Evolutionary conservation across 2,329 filamentous ascomycete species (phyloP).

Genomic region (Capronia americana): DNA sequence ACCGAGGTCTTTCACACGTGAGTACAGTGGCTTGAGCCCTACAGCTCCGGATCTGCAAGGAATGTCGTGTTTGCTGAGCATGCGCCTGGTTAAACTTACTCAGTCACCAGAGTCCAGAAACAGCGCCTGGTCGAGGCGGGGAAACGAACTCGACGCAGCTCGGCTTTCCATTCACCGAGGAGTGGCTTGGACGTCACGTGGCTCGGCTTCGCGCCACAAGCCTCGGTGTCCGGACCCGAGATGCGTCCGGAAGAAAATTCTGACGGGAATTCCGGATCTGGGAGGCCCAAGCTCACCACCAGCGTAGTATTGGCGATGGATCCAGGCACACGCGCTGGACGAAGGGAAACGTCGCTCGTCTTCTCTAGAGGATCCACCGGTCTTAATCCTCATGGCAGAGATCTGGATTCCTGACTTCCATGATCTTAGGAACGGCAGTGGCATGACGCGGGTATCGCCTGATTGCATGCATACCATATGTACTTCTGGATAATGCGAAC

Average conservation of each 20-base stretch:
- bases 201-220: neutral
- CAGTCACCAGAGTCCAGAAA: neutral
- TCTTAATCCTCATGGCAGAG: neutral
- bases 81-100: neutral
- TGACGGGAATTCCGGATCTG: conserved; percentile 2
- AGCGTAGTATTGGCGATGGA: conserved; percentile 21
- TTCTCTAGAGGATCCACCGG: neutral
- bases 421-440: neutral
- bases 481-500: neutral
- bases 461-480: neutral
- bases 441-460: neutral
- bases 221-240: conserved; percentile 15
- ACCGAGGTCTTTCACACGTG: conserved; percentile 14
- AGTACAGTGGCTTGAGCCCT: neutral
- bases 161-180: conserved; percentile 4
- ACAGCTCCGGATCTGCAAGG: conserved; percentile 19
- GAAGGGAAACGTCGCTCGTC: neutral
- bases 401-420: neutral
- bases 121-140: neutral
- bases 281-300: neutral
- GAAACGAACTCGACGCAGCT: conserved; percentile 7
- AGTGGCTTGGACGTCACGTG: neutral
- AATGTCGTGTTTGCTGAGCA: conserved; percentile 20
- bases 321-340: neutral
- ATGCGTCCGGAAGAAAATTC: neutral